Evolutionary conservation across 2,329 filamentous ascomycete species (phyloP), one percentile per base, ranked within the genome.

Genomic region (Ampelomyces quisqualis): DNA sequence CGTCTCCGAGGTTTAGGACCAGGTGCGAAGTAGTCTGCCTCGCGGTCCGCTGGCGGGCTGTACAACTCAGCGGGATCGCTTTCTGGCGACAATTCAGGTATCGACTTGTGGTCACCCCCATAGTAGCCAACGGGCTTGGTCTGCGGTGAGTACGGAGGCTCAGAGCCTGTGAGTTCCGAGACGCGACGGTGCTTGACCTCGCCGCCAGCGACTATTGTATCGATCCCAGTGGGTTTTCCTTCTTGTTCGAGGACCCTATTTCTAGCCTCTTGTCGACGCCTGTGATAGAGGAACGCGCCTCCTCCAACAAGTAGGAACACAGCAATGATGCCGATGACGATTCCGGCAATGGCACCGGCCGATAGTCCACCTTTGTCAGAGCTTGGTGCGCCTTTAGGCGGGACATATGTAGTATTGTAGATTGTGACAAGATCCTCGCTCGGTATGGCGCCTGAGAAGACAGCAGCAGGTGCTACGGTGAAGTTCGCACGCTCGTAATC

Each of bases 401-500:
- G 50, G 5, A 38, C 18, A 24, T 52, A 62, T 3, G 45, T 41
- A 10, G 30, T 49, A 27, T 59, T 55, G 27, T 45, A 58, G 21
- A 68, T 68, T 0, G 55, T 36, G 7, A 55, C 38, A 4, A 67
- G 40, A 6, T 57, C 38, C 7, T 46, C 36, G 0, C 33, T 29
- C 7, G 56, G 57, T 49, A 57, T 50, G 0, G 54, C 48, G 7
- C 64, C 47, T 1, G 56, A 35, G 14, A 51, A 60, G 8, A 30
- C 31, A 4, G 61, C 62, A 11, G 61, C 62, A 11, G 51, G 58
- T 2, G 59, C 58, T 8, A 69, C 42, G 5, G 58, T 63, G 31
- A 69, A 69, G 33, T 62, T 65, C 7, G 38, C n/a, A 2, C 54
- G 51, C 17, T 69, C 64, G 34, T 69, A 69, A 38, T 70, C 64